These are phyloP conservation scores for Hypoxylon rickii DNA, from an alignment of 495 filamentous ascomycete genomes.

Conservation along the genomic window DNA sequence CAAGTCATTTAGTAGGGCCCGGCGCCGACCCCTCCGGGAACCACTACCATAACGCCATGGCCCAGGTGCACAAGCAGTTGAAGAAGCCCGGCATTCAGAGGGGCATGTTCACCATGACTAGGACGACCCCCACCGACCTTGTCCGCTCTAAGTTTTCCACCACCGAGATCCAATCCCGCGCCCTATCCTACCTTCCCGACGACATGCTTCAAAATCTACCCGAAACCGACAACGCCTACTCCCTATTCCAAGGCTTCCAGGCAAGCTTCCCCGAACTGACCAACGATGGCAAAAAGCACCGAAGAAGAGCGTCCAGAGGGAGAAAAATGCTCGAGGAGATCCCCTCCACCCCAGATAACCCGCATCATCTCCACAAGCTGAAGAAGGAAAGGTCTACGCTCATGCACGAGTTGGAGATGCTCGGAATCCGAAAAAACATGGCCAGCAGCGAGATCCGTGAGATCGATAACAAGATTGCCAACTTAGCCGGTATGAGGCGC, in stretches of 20 bases:
- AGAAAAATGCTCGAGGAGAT: slow-evolving; percentile 73
- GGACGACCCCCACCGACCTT: slow-evolving; percentile 87
- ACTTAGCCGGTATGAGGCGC: slow-evolving; percentile 89
- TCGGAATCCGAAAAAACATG: slow-evolving; percentile 95
- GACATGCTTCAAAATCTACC: slow-evolving; percentile 88
- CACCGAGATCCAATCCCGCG: slow-evolving; percentile 91
- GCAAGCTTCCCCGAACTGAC: slow-evolving; percentile 81
- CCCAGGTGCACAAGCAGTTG: slow-evolving; percentile 85
- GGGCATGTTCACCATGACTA: slow-evolving; percentile 84
- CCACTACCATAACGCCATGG: slow-evolving; percentile 85
- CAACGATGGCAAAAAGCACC: slow-evolving; percentile 68
- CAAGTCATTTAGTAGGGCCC: slow-evolving; percentile 82
- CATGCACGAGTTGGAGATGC: slow-evolving; percentile 85
- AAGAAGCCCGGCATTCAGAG: slow-evolving; percentile 81
- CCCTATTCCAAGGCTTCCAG: slow-evolving; percentile 95
- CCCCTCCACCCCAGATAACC: slow-evolving; percentile 53
- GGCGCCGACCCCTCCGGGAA: slow-evolving; percentile 63
- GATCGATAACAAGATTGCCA: slow-evolving; percentile 95
- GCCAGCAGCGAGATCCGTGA: slow-evolving; percentile 93
- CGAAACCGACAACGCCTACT: slow-evolving; percentile 82
- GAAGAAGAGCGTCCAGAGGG: slow-evolving; percentile 69
- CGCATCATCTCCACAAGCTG: slow-evolving; percentile 68
- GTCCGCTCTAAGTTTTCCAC: slow-evolving; percentile 91
- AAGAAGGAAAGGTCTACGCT: slow-evolving; percentile 77
- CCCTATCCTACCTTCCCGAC: slow-evolving; percentile 85